A percentile compares a stretch with the other conserved stretches of the same genome.
Evolutionary conservation across 1,284 basidiomycete genomes (phyloP).

Genomic region (Xerocomus nothofagi): DNA sequence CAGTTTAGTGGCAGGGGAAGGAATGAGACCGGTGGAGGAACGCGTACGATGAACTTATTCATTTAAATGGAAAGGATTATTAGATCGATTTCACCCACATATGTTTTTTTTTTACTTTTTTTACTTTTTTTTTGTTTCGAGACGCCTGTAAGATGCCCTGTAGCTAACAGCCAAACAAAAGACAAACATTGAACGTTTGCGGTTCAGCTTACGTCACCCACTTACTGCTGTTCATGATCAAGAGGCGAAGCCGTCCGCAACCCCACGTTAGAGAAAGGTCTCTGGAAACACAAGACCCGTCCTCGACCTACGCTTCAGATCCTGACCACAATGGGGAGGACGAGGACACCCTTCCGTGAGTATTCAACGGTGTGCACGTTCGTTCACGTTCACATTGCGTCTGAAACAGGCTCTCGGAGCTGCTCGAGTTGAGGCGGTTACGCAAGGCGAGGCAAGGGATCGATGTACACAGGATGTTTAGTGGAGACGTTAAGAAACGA

Average conservation of each 20-base stretch:
- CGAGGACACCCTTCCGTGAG: conserved; percentile 31
- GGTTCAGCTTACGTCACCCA: conserved; percentile 13
- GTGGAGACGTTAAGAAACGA: conserved; percentile 76
- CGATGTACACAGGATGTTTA: conserved; percentile 80
- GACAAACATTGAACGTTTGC: not conserved
- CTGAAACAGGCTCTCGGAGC: conserved; percentile 69
- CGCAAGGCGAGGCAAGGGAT: conserved; percentile 80
- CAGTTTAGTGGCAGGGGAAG: conserved; percentile 1
- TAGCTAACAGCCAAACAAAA: not conserved
- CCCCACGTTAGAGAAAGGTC: conserved; percentile 38
- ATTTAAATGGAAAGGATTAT: conserved; percentile 2
- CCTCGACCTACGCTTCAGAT: conserved; percentile 17
- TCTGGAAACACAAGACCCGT: conserved; percentile 29
- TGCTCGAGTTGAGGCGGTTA: conserved; percentile 83
- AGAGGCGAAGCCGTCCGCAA: conserved; percentile 48
- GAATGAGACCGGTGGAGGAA: conserved; percentile 13
- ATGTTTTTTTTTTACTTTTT: conserved; percentile 12
- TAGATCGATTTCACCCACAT: conserved; percentile 6
- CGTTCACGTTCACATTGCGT: not conserved
- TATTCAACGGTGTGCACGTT: not conserved
- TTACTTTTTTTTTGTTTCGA: not conserved
- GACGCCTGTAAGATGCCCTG: too few species aligned
- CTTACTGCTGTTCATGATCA: conserved; percentile 41
- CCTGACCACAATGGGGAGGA: conserved; percentile 4
- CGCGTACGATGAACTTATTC: conserved; percentile 17